These are phyloP conservation scores for Marsdenia floribunda DNA, from an alignment of 257 asterid species.

Conservation along the genomic window DNA sequence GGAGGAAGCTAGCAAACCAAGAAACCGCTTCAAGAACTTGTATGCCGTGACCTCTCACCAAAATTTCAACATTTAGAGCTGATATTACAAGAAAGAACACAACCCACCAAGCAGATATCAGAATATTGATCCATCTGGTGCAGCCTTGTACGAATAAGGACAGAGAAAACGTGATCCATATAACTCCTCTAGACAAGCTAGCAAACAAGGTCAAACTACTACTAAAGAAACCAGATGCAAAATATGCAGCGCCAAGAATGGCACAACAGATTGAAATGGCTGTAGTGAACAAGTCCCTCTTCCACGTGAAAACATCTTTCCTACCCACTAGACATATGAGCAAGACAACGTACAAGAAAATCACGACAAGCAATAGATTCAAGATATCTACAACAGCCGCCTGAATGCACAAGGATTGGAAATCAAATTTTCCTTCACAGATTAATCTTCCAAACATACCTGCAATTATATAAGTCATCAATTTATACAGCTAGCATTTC, in stretches of 20 bases:
- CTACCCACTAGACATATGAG: conserved; percentile 21
- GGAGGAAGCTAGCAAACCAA: conserved; percentile 51
- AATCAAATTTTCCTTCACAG: conserved; percentile 33
- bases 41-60: conserved; percentile 20
- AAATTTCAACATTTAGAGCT: conserved; percentile 29
- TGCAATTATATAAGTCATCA: conserved; percentile 22
- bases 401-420: conserved; percentile 27
- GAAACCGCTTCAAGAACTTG: conserved; percentile 35
- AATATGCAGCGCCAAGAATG: conserved; percentile 35
- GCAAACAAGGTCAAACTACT: conserved; percentile 28
- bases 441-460: conserved; percentile 31
- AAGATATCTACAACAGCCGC: conserved; percentile 34
- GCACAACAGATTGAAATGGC: conserved; percentile 33
- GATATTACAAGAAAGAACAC: conserved; percentile 38
- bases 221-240: conserved; percentile 27
- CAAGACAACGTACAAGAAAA: conserved; percentile 32
- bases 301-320: conserved; percentile 13
- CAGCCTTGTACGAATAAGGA: conserved; percentile 42
- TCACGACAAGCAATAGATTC: conserved; percentile 27
- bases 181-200: conserved; percentile 36
- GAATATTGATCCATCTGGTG: conserved; percentile 28
- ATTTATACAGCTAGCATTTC: background rate
- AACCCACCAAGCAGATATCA: conserved; percentile 58
- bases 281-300: conserved; percentile 28
- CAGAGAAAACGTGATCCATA: conserved; percentile 45